These are phyloP conservation scores for Euphorbia schlechtendalii DNA, from an alignment of 441 rosid species.

Conservation along the genomic window DNA sequence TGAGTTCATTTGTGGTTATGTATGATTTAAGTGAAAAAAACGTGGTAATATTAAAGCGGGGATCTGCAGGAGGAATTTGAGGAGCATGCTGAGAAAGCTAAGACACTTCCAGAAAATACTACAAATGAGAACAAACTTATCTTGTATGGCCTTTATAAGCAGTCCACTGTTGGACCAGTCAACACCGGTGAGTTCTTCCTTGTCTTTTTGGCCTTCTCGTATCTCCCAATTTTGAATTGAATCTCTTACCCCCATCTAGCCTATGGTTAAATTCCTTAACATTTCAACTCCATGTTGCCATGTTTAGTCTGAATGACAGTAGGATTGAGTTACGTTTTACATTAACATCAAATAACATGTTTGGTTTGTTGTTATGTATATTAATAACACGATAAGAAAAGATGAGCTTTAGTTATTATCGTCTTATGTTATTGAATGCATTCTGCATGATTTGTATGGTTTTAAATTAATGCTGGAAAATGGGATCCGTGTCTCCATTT, in stretches of 20 bases:
- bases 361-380: neutral
- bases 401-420: too few relatives aligned
- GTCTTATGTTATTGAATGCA: too few relatives aligned
- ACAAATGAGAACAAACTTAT: conserved; percentile 71
- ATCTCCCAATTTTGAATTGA: neutral
- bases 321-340: neutral
- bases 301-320: neutral
- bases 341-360: neutral
- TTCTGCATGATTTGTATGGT: too few relatives aligned
- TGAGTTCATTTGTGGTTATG: neutral
- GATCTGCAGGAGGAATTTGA: conserved; percentile 71
- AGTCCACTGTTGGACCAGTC: conserved; percentile 73
- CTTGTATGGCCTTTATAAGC: conserved; percentile 88
- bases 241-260: conserved; percentile 4
- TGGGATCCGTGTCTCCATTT: too few relatives aligned
- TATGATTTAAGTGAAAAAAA: neutral
- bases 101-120: conserved; percentile 49
- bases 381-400: too few relatives aligned
- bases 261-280: neutral
- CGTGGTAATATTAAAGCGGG: neutral
- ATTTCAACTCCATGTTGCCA: neutral
- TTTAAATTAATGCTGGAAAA: too few relatives aligned
- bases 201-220: neutral
- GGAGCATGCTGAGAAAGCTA: conserved; percentile 67
- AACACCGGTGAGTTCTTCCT: conserved; percentile 45